Evolutionary conservation across 371 early-diverging fungal genomes (phyloP), one percentile per base, ranked within the genome.

Genomic region (Mycotypha africana): DNA sequence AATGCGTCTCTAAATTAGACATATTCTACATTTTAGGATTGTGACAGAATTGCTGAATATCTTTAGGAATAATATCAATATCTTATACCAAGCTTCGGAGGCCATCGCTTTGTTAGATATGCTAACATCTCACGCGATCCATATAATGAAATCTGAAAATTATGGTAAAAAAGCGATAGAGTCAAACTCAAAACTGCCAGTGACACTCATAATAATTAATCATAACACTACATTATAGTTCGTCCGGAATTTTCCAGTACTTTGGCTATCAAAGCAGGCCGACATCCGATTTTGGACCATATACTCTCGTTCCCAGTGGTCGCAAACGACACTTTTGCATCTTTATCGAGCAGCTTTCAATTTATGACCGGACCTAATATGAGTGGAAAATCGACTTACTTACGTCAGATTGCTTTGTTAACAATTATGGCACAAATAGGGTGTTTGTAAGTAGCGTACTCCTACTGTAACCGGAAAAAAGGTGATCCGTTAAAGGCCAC

Each of bases 281-380:
- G 89, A 0, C 93, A 95, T 60, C 95, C 96, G 0, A 84, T 95
- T 14, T 52, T 79, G 19, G 91, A 92, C 45, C 56, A 55, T 4
- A 55, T 83, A 2, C 52, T 67, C 1, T 57, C 51, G 17, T 59
- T 53, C 5, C 51, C 66, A 4, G 81, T 84, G 21, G 78, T 91
- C 0, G 78, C 97, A 0, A 93, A 95, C 51, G 90, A 93, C 50
- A 71, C 82, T 4, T 88, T 78, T 60, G 82, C 84, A 2, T 72
- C 79, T 16, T 55, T 67, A 2, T 76, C 76, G 0, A 70, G 74
- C 15, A 89, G 79, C 15, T 79, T 98, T 47, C 91, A 92, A 33
- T 71, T 98, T 11, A 84, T 98, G 8, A 95, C 93, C 0, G 99
- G 99, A 0, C 93, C 98, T 1, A 99, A 99, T 60, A 99, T 98